phyloP scores from a whole-genome alignment of 2,329 filamentous ascomycete genomes.

The Cytospora chrysosperma region DNA sequence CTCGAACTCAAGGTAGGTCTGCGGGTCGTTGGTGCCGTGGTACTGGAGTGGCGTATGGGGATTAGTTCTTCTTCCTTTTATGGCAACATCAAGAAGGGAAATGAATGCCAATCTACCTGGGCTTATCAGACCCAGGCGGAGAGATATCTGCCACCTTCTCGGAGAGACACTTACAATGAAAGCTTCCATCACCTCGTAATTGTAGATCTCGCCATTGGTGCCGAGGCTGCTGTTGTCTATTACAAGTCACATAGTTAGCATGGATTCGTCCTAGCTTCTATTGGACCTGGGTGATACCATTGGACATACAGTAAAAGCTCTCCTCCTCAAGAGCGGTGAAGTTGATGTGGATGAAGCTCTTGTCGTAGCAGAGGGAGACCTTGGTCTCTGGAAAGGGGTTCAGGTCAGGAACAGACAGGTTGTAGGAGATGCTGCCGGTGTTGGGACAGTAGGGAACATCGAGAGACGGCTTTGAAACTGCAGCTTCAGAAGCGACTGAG shows the following conservation, averaged over 20 bases:
- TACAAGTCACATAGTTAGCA: not conserved
- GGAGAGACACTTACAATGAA: conserved; percentile 36
- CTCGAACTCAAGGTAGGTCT: conserved; percentile 52
- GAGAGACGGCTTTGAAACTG: conserved; percentile 26
- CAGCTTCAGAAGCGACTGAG: not conserved
- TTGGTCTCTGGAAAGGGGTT: conserved; percentile 43
- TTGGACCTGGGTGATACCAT: conserved; percentile 14
- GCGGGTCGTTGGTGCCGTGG: conserved; percentile 44
- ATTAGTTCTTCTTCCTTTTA: too few species aligned
- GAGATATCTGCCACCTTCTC: not conserved
- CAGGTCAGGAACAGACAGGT: conserved; percentile 43
- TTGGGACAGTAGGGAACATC: conserved; percentile 41
- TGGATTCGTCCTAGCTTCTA: not conserved
- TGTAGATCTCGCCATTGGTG: conserved; percentile 48
- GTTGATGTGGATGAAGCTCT: conserved; percentile 39
- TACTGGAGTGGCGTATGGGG: conserved; percentile 28
- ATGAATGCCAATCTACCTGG: too few species aligned
- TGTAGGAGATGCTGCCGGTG: conserved; percentile 38
- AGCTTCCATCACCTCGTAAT: conserved; percentile 52
- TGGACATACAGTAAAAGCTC: conserved; percentile 46
- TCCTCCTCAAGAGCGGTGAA: conserved; percentile 48
- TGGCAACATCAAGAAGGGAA: too few species aligned
- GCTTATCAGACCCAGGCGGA: not conserved
- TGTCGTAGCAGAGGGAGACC: conserved; percentile 48
- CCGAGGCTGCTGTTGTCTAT: conserved; percentile 26